Base-by-base conservation (phyloP, 1,284 basidiomycete genomes). In the Irpex lacteus region DNA sequence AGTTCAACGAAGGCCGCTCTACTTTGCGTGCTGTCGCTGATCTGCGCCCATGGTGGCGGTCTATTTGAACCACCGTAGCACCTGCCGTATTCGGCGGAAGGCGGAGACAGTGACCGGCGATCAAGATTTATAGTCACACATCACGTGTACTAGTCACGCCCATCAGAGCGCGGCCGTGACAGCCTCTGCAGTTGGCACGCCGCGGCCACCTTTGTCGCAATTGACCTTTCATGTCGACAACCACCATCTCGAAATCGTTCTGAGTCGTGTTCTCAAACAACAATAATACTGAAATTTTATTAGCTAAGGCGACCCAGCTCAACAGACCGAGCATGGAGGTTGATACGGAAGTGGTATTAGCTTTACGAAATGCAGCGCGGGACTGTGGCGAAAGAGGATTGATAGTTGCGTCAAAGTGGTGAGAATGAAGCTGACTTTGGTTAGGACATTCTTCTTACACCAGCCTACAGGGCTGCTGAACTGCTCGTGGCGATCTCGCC, bases 401-500 rank as follows among this genome's bases (percentile, higher is more conserved):
- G 26, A 60, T 68, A 38, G 70, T 83, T 37, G 88, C 90, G 56
- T 84, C 89, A 53, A 92, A 91, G 80, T 93, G 91, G 91, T 91
- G 70, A 63, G 82, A 73, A 53, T 18, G 59, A 61, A 40, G 9
- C 19, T 9, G 21, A 21, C 26, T 56, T 15, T 26, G 64, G 32
- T 37, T 50, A 40, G 15, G 56, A 21, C 60, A 19, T 21, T 64
- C 6, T 65, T 19, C 65, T 64, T 61, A 67, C 63, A 63, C 68
- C 54, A 72, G 18, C 15, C 8, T 64, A 18, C 61, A 91, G 91
- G 91, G 85, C 89, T 21, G 86, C 90, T 19, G 91, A 92, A 71
- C 79, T 93, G 18, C 79, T 92, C 61, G 79, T 89, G 15, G 84
- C 90, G 18, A 78, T 89, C 34, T 82, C 88, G 8, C 67, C 77